These are phyloP conservation scores for Zostera marina DNA, from an alignment of 116 monocot genomes.

Conservation along the genomic window DNA sequence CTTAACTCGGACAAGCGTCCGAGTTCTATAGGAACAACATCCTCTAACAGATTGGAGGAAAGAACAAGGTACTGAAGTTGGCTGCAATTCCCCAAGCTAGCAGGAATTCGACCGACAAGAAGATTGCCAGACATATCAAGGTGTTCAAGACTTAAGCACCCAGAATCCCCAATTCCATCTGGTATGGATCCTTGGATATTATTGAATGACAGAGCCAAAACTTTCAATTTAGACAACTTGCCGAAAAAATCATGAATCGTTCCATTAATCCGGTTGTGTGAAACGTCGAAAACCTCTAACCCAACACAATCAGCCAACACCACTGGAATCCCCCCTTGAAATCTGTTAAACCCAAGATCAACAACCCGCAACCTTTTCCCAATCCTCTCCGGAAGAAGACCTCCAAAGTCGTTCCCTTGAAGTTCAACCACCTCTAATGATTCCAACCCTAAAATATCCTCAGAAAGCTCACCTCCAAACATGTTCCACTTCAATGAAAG, in stretches of 20 bases:
- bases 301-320: conserved; percentile 17
- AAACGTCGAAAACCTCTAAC: conserved; percentile 42
- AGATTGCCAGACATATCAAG: conserved; percentile 49
- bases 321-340: conserved; percentile 25
- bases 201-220: conserved; percentile 32
- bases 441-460: conserved; percentile 29
- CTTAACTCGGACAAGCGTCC: conserved; percentile 39
- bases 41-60: conserved; percentile 47
- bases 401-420: conserved; percentile 27
- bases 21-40: conserved; percentile 43
- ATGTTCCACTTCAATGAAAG: conserved; percentile 33
- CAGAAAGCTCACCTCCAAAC: conserved; percentile 36
- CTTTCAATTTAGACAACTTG: conserved; percentile 16
- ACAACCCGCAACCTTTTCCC: conserved; percentile 16
- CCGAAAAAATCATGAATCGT: conserved; percentile 23
- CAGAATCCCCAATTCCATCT: conserved; percentile 14
- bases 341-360: conserved; percentile 28
- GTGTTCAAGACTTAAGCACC: conserved; percentile 23
- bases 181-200: conserved; percentile 27
- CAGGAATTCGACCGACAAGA: conserved; percentile 39
- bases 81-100: conserved; percentile 50
- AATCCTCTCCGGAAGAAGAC: conserved; percentile 17
- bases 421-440: conserved; percentile 39
- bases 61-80: conserved; percentile 34
- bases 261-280: conserved; percentile 34